Base-by-base conservation (phyloP, 169 alveolate genomes). In the Plasmodium adleri region DNA sequence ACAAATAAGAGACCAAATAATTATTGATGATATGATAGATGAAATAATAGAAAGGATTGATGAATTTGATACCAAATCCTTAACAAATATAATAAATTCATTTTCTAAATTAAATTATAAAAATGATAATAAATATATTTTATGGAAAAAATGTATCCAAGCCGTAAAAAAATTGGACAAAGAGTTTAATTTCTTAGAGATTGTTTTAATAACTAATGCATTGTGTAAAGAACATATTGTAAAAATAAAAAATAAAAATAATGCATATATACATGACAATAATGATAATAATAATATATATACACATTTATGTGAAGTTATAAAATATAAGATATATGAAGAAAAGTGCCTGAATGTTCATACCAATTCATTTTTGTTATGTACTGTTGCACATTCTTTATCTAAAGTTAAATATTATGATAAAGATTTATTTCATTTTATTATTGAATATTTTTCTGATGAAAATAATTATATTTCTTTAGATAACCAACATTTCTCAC, bases 401-500 rank as follows among this genome's bases (percentile, higher is more conserved):
- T 71, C 91, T 3, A 68, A 32, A 15, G 50, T 56, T 10, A 83
- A 70, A 49, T 83, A 20, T 83, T 83, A 70, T 63, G 15, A 54
- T 2, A 67, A 67, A 62, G 68, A 70, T 28, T 83, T 83, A 39
- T 70, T 67, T 39, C 56, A 70, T 83, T 58, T 56, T 58, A 58
- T 71, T 28, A 12, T 83, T 70, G 32, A 59, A n/a, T 26, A 68
- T 22, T 83, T 83, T 54, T 58, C 91, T 2, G 39, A 83, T 28
- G 86, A 67, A 24, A 22, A 67, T 3, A 83, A 83, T 68, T 83
- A 83, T 15, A 66, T 50, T 13, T 70, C 91, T 32, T 50, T 83
- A 73, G 91, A 83, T 39, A 68, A 72, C 6, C 91, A 83, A 70
- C 91, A 83, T 39, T 83, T 83, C 58, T 71, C 91, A 8, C 91